Percentiles rank a stretch among this genome's conserved stretches.
These are phyloP conservation scores for Gaertneriomyces sp. DNA, from an alignment of 192 early-diverging fungal species.

Conservation along the genomic window DNA sequence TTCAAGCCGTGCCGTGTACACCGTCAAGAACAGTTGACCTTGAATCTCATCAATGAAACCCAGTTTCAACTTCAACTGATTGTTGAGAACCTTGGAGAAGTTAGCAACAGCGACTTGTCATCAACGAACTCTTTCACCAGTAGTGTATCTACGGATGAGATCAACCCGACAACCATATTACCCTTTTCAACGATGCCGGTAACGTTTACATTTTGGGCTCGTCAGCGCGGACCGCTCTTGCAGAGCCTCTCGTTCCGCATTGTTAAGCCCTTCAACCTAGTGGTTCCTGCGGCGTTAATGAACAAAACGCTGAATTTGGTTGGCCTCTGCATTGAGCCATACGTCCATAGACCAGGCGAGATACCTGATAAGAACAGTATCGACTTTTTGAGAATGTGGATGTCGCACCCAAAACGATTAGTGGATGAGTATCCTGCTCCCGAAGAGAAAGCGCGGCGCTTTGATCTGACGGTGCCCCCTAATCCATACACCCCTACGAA, in stretches of 20 bases:
- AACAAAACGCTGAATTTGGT: conserved; percentile 39
- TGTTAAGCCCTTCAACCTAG: conserved; percentile 29
- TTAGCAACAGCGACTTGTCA: background rate
- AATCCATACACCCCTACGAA: conserved; percentile 21
- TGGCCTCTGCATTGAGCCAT: conserved; percentile 57
- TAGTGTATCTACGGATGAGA: conserved; percentile 28
- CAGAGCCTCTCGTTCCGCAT: conserved; percentile 36
- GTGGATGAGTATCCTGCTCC: conserved; percentile 48
- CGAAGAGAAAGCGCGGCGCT: conserved; percentile 38
- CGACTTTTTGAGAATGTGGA: conserved; percentile 53
- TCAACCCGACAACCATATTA: conserved; percentile 21
- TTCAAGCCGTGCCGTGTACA: conserved; percentile 50
- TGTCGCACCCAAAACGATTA: conserved; percentile 52
- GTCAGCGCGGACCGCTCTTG: conserved; percentile 41
- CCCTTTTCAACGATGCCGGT: conserved; percentile 42
- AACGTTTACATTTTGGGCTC: conserved; percentile 42
- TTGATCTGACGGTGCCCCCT: conserved; percentile 22
- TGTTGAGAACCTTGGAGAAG: conserved; percentile 18
- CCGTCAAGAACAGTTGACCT: conserved; percentile 23
- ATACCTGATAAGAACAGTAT: conserved; percentile 51
- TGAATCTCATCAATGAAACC: conserved; percentile 53
- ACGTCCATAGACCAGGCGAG: conserved; percentile 37
- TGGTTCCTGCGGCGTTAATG: conserved; percentile 30
- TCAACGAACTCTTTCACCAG: conserved; percentile 23
- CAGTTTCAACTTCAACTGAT: conserved; percentile 47